phyloP scores from a whole-genome alignment of 257 asterid genomes.

The Ehretia macrophylla region DNA sequence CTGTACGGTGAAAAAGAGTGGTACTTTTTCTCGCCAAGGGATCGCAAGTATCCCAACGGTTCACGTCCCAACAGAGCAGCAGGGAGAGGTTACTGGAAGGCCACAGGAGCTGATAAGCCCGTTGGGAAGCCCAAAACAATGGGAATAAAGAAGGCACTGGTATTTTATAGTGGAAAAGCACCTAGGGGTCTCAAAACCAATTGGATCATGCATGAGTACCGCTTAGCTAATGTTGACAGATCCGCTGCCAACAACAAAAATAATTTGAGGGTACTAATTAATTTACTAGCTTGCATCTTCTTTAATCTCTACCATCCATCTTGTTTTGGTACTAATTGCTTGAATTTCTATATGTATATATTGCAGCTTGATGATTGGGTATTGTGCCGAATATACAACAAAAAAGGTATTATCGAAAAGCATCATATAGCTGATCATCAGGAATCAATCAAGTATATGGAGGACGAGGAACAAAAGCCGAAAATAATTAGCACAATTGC shows the following conservation, averaged over 20 bases:
- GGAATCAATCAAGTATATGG: conserved; percentile 19
- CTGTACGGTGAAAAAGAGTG: conserved; percentile 66
- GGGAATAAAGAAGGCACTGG: conserved; percentile 69
- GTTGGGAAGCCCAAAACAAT: conserved; percentile 53
- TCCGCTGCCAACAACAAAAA: conserved; percentile 54
- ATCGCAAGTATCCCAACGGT: conserved; percentile 69
- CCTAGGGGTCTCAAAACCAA: conserved; percentile 61
- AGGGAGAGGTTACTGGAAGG: conserved; percentile 67
- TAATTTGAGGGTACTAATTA: conserved; percentile 43
- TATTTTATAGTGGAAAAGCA: conserved; percentile 67
- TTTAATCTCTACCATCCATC: background rate
- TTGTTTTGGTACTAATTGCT: background rate
- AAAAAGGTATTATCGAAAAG: conserved; percentile 56
- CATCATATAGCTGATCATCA: conserved; percentile 23
- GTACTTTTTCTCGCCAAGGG: conserved; percentile 71
- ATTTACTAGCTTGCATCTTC: background rate
- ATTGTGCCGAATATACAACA: conserved; percentile 67
- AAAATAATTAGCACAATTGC: conserved; percentile 5
- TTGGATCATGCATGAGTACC: conserved; percentile 78
- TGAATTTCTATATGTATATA: background rate
- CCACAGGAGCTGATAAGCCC: conserved; percentile 78
- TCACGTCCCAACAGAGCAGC: conserved; percentile 69
- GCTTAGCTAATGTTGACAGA: conserved; percentile 63
- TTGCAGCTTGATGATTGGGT: conserved; percentile 79
- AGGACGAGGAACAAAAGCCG: conserved; percentile 41